A percentile compares a stretch with the other conserved stretches of the same genome.
These are phyloP conservation scores for Dactylellina sp. DNA, from an alignment of 2,329 filamentous ascomycete genomes.

Conservation along the genomic window DNA sequence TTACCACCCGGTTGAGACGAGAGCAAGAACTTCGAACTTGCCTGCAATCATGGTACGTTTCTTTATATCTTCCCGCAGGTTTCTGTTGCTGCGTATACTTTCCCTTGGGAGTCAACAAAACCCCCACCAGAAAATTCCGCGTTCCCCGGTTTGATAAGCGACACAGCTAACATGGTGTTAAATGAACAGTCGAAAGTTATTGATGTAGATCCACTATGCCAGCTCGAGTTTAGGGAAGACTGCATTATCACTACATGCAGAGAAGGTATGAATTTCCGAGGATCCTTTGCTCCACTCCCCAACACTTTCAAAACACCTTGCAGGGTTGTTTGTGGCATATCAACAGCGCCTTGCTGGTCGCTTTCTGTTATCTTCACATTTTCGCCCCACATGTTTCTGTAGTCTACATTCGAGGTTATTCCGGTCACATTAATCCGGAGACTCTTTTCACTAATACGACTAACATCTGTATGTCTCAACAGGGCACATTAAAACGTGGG, in stretches of 20 bases:
- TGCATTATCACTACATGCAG: slow-evolving; percentile 93
- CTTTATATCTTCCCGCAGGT: neutral
- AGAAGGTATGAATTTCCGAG: slow-evolving; percentile 75
- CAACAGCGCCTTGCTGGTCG: neutral
- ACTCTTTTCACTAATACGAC: neutral
- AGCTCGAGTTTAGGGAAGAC: slow-evolving; percentile 93
- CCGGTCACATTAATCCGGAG: slow-evolving; percentile 29
- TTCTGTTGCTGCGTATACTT: neutral
- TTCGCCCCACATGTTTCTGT: slow-evolving; percentile 1
- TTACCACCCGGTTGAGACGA: slow-evolving; percentile 85
- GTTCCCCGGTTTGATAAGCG: neutral
- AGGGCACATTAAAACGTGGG: slow-evolving; percentile 83
- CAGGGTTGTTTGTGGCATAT: slow-evolving; percentile 28
- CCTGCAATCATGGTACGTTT: slow-evolving; percentile 85
- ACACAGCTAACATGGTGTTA: slow-evolving; percentile 34
- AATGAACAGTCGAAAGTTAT: slow-evolving; percentile 77
- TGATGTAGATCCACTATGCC: slow-evolving; percentile 86
- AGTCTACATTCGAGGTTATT: slow-evolving; percentile 14
- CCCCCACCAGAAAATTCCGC: slow-evolving; percentile 14
- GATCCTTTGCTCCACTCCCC: slow-evolving; percentile 18
- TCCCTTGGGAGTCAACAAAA: neutral
- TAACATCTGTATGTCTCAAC: slow-evolving; percentile 9
- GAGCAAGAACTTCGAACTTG: slow-evolving; percentile 83
- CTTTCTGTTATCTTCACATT: slow-evolving; percentile 5
- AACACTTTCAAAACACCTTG: slow-evolving; percentile 26